Evolutionary conservation across 345 rosid species (phyloP), one percentile per base, ranked within the genome.

Genomic region (Pelargonium nanum): DNA sequence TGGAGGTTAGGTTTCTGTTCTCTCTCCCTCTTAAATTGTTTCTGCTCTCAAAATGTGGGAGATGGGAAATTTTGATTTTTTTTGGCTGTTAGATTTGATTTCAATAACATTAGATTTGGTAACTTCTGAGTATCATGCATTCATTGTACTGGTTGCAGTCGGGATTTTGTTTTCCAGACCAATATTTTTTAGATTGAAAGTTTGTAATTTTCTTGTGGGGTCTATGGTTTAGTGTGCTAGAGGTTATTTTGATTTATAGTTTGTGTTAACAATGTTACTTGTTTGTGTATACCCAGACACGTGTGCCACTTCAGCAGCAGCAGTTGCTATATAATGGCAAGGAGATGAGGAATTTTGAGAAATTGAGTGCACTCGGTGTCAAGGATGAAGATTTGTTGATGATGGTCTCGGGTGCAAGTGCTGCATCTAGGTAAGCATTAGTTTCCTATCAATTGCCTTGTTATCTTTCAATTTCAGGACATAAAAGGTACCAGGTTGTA

Each of bases 351-450:
- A 85, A 89, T 64, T 68, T 65, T 6, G 96, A 89, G 62, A 89
- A 87, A 74, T 70, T 92, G 74, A 82, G 94, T 78, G 85, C 84
- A 12, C 65, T 89, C 71, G 99, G 97, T 58, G 85, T 89, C 53
- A 93, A 84, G 69, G 85, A 89, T 63, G 92, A 93, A 68, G 99
- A 93, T 77, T 77, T 93, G 74, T 52, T 93, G 70, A 93, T 93
- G 99, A 85, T 93, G 96, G 84, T 85, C 62, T 80, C 94, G 5
- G 70, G 65, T 72, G 61, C 85, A 55, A 68, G 79, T 61, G 61
- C 61, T 65, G 21, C 50, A 19, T 25, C 15, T 51, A 28, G 34
- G 56, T 64, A 50, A 40, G n/a, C 48, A 40, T 12, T 40, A 40
- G 48, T 17, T 40, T 40, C 15, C 6, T 40, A 40, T 40, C 48